These are phyloP conservation scores for Fusarium camptoceras DNA, from an alignment of 2,329 filamentous ascomycete species.

Conservation along the genomic window DNA sequence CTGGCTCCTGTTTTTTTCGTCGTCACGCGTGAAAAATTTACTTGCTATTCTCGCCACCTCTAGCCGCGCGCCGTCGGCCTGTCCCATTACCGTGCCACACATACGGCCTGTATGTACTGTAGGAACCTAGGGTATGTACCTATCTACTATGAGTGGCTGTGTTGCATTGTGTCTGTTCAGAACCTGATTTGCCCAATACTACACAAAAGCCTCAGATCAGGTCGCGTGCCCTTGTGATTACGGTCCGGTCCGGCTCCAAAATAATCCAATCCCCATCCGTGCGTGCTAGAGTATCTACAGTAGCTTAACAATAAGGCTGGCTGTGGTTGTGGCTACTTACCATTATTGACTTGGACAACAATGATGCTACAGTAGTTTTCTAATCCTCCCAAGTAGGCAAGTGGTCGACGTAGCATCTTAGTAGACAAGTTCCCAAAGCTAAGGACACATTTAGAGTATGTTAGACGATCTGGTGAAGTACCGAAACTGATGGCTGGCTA, in stretches of 20 bases:
- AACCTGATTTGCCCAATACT: conserved; percentile 21
- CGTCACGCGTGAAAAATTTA: conserved; percentile 22
- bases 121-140: neutral
- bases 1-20: neutral
- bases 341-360: neutral
- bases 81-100: conserved; percentile 16
- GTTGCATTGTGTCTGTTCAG: conserved; percentile 15
- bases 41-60: conserved; percentile 25
- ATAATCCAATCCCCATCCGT: conserved; percentile 14
- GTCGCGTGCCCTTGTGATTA: conserved; percentile 33
- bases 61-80: conserved; percentile 13
- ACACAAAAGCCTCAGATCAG: conserved; percentile 11
- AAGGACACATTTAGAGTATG: neutral
- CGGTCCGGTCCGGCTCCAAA: conserved; percentile 33
- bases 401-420: neutral
- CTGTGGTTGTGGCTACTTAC: conserved; percentile 15
- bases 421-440: neutral
- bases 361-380: neutral
- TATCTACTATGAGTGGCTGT: neutral
- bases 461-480: neutral
- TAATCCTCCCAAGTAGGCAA: neutral
- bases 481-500: neutral
- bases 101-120: neutral
- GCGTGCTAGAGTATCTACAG: neutral
- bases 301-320: neutral